phyloP scores from a whole-genome alignment of 345 rosid species.

The Lepidium aucheri region DNA sequence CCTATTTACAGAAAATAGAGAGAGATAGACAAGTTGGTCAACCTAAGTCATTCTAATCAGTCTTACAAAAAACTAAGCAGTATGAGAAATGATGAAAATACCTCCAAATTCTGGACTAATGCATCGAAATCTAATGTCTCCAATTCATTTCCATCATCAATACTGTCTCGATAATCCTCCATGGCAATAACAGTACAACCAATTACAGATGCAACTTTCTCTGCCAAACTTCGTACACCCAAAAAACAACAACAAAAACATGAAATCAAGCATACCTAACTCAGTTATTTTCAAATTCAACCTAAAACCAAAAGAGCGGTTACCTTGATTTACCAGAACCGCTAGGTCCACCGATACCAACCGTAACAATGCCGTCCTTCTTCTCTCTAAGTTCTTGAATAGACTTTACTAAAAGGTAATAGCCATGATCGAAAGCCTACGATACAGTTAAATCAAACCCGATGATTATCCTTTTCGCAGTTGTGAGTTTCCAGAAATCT shows the following conservation, averaged over 20 bases:
- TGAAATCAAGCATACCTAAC: background rate
- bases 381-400: slow-evolving; percentile 95
- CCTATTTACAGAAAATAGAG: slow-evolving; percentile 39
- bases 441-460: background rate
- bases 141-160: slow-evolving; percentile 83
- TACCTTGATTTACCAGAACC: slow-evolving; percentile 98
- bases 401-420: slow-evolving; percentile 78
- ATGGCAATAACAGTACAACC: slow-evolving; percentile 94
- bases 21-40: slow-evolving; percentile 1
- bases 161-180: slow-evolving; percentile 83
- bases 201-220: slow-evolving; percentile 95
- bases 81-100: slow-evolving; percentile 12
- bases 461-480: background rate
- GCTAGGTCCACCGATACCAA: slow-evolving; percentile 97
- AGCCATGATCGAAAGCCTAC: slow-evolving; percentile 94
- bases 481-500: background rate
- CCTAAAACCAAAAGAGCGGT: background rate
- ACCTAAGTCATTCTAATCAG: background rate
- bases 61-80: background rate
- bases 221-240: slow-evolving; percentile 69
- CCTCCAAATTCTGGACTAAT: slow-evolving; percentile 79
- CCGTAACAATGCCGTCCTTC: slow-evolving; percentile 80
- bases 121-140: slow-evolving; percentile 85
- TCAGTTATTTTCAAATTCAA: background rate
- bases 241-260: background rate